A percentile compares a stretch with the other conserved stretches of the same genome.
Evolutionary conservation across 345 rosid species (phyloP).

Genomic region (rapeseed (Brassica napus)): Da-Ae NC_063446.1:31242501-31243000

Average conservation of each 20-base stretch:
- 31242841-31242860: too few species aligned
- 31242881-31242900: constrained; percentile 84
- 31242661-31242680: constrained; percentile 82
- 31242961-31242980: constrained; percentile 44
- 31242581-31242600: too few species aligned
- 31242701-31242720: constrained; percentile 1
- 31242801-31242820: too few species aligned
- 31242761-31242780: too few species aligned
- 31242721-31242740: neutral
- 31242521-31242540: too few species aligned
- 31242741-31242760: constrained; percentile 3
- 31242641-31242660: constrained; percentile 97
- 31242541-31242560: too few species aligned
- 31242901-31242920: constrained; percentile 83
- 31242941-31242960: constrained; percentile 29
- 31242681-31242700: constrained; percentile 74
- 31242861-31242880: neutral
- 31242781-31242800: too few species aligned
- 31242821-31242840: too few species aligned
- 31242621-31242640: constrained; percentile 56
- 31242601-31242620: too few species aligned
- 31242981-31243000: constrained; percentile 87
- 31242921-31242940: constrained; percentile 85
- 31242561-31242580: too few species aligned
- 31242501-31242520: too few species aligned